These are phyloP conservation scores for Backusella morwellensis DNA, from an alignment of 192 early-diverging fungal genomes.

Conservation along the genomic window DNA sequence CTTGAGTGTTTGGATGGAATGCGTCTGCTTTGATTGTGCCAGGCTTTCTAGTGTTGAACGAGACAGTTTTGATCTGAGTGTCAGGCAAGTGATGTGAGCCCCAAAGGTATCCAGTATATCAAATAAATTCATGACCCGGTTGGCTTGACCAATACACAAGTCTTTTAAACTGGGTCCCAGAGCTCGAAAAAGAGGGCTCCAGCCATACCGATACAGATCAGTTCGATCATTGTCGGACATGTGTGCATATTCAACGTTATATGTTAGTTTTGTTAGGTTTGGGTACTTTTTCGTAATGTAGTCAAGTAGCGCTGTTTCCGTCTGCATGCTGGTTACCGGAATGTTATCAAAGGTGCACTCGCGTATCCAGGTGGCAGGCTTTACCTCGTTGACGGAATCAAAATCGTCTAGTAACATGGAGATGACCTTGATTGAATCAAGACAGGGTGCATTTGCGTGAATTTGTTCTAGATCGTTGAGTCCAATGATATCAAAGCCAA, in stretches of 20 bases:
- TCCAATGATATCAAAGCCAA: neutral
- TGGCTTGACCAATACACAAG: neutral
- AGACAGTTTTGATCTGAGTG: neutral
- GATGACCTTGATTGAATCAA: neutral
- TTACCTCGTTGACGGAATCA: neutral
- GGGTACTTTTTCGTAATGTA: neutral
- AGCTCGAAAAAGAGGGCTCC: neutral
- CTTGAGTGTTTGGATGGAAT: neutral
- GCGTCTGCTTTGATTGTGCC: neutral
- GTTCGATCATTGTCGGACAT: neutral
- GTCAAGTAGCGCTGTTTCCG: neutral
- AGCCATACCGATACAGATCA: neutral
- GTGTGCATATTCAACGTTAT: neutral
- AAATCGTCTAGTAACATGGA: neutral
- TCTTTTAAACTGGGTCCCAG: neutral
- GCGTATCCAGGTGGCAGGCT: neutral
- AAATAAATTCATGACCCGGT: neutral
- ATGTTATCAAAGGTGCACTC: neutral
- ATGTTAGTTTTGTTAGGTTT: neutral
- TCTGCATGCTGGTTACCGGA: neutral
- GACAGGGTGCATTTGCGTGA: neutral
- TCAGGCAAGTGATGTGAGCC: neutral
- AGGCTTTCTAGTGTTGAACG: neutral
- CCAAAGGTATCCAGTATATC: neutral
- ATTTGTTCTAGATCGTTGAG: neutral